Evolutionary conservation across 441 rosid genomes (phyloP), one percentile per base, ranked within the genome.

Genomic region (Arabidopsis hybrid): DNA sequence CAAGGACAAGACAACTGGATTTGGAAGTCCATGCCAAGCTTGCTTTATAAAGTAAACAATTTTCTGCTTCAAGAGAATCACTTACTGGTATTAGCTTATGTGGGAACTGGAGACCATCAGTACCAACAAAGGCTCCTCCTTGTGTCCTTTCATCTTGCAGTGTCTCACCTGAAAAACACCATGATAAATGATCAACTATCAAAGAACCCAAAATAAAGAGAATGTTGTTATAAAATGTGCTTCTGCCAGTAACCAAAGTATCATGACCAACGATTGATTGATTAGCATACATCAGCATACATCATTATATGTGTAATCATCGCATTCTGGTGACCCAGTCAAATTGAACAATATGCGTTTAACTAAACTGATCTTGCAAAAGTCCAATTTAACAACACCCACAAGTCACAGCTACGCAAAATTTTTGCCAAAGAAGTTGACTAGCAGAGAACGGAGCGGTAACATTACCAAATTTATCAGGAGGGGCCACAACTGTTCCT

Each of bases 401-500:
- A 55, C 6, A 26, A 39, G 42, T 43, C 42, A 55, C 6, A 35
- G 31, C 34, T 36, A 65, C 43, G 43, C 51, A 60, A 34, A 2
- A 35, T 46, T 45, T 13, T 66, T 67, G 66, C 43, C 36, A 53
- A 29, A 46, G 60, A 68, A 8, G 35, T 45, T 51, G 55, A 14
- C 6, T 29, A 39, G 60, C 60, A 29, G 53, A 67, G 60, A 65
- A 26, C 16, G 43, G 47, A 45, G 66, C 35, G 55, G 65, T 29
- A 72, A 67, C 40, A 39, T 83, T 88, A 95, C 99, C 99, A 86
- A 90, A 95, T 83, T 92, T 95, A 83, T 95, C 99, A 1, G 97
- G 97, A 87, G 99, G 97, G 31, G 99, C 97, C 79, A 95, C 97
- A 64, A 92, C 97, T 60, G 99, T 89, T 77, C 99, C 97, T 90